Evolutionary conservation across 805 yeast species (phyloP).

Genomic region (Spathaspora gorwiae): DNA sequence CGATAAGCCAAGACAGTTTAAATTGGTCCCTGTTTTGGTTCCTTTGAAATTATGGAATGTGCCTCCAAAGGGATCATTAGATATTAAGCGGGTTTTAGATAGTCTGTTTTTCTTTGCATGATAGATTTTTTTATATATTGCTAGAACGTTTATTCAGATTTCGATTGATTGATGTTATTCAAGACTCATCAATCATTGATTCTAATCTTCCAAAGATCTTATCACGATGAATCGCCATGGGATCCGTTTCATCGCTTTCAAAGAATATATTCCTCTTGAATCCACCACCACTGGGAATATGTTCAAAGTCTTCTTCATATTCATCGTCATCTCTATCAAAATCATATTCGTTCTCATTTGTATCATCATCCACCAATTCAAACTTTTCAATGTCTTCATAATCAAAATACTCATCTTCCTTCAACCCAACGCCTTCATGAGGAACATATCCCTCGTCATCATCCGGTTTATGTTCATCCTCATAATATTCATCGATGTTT

Average conservation of each 20-base stretch:
- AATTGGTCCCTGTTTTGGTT: constrained; percentile 23
- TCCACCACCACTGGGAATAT: constrained; percentile 7
- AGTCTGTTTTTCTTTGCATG: constrained; percentile 37
- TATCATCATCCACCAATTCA: constrained; percentile 6
- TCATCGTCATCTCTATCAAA: constrained; percentile 53
- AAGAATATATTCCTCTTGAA: constrained; percentile 51
- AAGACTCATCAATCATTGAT: constrained; percentile 44
- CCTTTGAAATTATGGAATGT: constrained; percentile 24
- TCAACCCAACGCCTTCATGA: constrained; percentile 9
- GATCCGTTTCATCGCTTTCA: constrained; percentile 52
- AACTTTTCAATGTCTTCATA: constrained; percentile 21
- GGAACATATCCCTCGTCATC: constrained; percentile 14
- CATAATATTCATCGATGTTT: constrained; percentile 7
- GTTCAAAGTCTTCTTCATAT: constrained; percentile 26
- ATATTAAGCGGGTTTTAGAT: constrained; percentile 24
- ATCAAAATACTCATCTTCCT: constrained; percentile 25
- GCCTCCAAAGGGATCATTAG: constrained; percentile 30
- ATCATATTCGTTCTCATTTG: constrained; percentile 3
- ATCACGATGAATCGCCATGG: constrained; percentile 61
- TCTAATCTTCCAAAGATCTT: constrained; percentile 55
- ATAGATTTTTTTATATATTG: not conserved
- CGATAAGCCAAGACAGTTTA: not conserved
- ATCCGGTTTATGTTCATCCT: constrained; percentile 11
- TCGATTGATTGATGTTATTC: too few relatives aligned
- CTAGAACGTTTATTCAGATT: too few relatives aligned